Conservation (phyloP, 257 asterid species). For the Capsicum rhomboideum region DNA sequence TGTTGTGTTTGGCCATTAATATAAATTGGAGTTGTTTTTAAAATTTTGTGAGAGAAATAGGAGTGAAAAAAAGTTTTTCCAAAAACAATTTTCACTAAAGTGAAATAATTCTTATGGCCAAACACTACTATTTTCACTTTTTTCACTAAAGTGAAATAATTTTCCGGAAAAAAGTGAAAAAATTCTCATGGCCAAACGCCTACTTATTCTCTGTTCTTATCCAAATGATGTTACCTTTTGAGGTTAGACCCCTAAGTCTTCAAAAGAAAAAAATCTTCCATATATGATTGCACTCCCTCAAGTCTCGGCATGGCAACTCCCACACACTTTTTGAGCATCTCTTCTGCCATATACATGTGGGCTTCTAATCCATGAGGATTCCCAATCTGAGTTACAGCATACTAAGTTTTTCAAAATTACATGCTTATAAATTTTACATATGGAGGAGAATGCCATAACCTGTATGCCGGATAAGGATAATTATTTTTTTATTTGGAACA, state of each 20-base stretch:
- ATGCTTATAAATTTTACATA: neutral
- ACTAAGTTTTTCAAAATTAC: neutral
- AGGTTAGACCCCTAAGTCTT: neutral
- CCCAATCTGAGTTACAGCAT: neutral
- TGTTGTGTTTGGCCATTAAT: too few relatives aligned
- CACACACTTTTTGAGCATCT: neutral
- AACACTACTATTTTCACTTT: too few relatives aligned
- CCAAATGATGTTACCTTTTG: neutral
- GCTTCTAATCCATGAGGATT: neutral
- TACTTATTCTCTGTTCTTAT: neutral
- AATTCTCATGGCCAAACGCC: too few relatives aligned
- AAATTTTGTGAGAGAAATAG: too few relatives aligned
- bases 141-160: too few relatives aligned
- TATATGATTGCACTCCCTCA: neutral
- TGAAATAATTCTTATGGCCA: too few relatives aligned
- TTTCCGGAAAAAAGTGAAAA: too few relatives aligned
- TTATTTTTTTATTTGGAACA: neutral
- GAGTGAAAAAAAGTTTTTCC: too few relatives aligned
- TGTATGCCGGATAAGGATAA: neutral
- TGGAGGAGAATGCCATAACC: neutral
- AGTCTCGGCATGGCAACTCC: neutral
- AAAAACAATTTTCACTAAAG: too few relatives aligned
- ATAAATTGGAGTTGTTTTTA: too few relatives aligned
- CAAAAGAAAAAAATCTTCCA: neutral
- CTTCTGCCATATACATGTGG: neutral